Percentiles rank a stretch among this genome's conserved stretches.
These are phyloP conservation scores for Tuctoria greenei DNA, from an alignment of 176 grass and related monocot species.

Conservation along the genomic window DNA sequence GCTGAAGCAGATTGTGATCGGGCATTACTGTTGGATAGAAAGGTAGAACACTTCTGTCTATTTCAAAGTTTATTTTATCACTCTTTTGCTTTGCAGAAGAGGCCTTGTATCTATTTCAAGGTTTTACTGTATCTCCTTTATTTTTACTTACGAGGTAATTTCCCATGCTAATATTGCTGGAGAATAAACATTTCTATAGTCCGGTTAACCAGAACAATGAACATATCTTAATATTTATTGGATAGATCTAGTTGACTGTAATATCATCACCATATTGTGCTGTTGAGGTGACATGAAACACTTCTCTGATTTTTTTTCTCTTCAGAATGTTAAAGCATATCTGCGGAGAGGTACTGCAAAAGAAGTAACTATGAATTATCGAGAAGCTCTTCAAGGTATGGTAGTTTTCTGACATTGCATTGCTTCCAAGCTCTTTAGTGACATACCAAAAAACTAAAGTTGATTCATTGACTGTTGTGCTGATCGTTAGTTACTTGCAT, in stretches of 20 bases:
- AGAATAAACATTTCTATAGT: neutral
- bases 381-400: constrained; percentile 87
- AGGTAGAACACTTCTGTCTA: constrained; percentile 43
- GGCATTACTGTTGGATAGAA: constrained; percentile 83
- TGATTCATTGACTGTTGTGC: constrained; percentile 5
- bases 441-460: constrained; percentile 27
- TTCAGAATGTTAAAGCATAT: constrained; percentile 95
- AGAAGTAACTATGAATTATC: constrained; percentile 73
- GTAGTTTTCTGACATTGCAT: constrained; percentile 33
- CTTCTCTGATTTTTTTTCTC: constrained; percentile 6
- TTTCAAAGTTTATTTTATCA: neutral
- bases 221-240: neutral
- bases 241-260: neutral
- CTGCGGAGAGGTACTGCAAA: constrained; percentile 74
- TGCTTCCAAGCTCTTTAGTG: constrained; percentile 5
- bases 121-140: neutral
- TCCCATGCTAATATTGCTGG: neutral
- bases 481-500: neutral
- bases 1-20: constrained; percentile 82
- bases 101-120: neutral
- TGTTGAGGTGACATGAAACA: constrained; percentile 8
- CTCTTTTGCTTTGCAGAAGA: neutral
- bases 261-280: constrained; percentile 20
- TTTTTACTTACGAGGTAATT: neutral
- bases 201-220: neutral